phyloP scores from a whole-genome alignment of 495 filamentous ascomycete genomes.

The Neurospora pannonica region DNA sequence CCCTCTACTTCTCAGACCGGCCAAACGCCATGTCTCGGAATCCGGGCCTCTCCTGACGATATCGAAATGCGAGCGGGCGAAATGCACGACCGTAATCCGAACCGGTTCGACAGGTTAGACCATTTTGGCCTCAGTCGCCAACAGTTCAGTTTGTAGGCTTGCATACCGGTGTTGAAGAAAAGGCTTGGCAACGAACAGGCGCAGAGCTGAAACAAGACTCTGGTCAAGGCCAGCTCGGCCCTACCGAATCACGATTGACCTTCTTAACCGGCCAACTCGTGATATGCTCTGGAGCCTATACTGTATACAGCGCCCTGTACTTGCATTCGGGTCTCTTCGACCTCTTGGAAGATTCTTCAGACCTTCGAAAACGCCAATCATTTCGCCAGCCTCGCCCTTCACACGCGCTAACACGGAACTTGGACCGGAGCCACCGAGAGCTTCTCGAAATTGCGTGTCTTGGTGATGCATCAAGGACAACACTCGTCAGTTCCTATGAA shows the following conservation, averaged over 20 bases:
- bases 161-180: neutral
- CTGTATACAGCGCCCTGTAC: neutral
- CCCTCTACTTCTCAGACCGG: neutral
- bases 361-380: slow-evolving; percentile 24
- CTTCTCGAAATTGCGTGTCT: neutral
- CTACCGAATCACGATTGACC: neutral
- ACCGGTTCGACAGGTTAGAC: neutral
- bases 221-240: neutral
- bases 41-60: neutral
- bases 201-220: neutral
- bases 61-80: neutral
- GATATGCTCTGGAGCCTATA: neutral
- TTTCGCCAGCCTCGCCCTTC: neutral
- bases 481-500: neutral
- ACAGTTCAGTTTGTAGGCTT: neutral
- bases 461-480: neutral
- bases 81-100: neutral
- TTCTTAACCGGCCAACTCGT: neutral
- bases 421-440: neutral
- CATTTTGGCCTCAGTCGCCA: neutral
- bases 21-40: neutral
- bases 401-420: neutral
- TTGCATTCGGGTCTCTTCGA: slow-evolving; percentile 12
- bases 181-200: neutral
- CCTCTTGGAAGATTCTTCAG: slow-evolving; percentile 27